Conservation (phyloP, 768 basidiomycete genomes). For the Lactifluus subvellereus region DNA sequence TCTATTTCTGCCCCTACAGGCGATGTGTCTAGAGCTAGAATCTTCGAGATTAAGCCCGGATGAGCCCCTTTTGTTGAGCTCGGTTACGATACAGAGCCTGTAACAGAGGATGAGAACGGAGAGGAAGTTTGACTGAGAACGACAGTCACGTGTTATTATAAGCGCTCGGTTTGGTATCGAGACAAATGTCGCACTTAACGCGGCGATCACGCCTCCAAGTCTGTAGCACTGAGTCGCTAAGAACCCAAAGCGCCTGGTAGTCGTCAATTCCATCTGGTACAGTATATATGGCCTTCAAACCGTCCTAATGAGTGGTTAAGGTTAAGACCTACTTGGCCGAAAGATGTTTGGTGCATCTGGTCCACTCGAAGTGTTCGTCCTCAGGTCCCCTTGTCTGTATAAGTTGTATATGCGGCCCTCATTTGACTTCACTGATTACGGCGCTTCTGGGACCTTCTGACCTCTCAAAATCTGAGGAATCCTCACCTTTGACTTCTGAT, state of each 20-base stretch:
- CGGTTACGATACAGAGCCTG: conserved; percentile 4
- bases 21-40: conserved; percentile 12
- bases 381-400: not conserved
- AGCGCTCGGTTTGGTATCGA: not conserved
- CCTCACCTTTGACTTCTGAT: not conserved
- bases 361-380: too few relatives aligned
- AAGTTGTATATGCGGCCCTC: not conserved
- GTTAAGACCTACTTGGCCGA: not conserved
- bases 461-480: not conserved
- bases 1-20: conserved; percentile 1
- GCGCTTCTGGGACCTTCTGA: not conserved
- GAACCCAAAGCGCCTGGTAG: conserved; percentile 2
- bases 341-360: not conserved
- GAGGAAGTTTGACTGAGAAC: conserved; percentile 7
- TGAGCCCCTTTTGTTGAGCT: conserved; percentile 13
- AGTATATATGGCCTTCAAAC: not conserved
- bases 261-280: conserved; percentile 1
- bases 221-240: conserved; percentile 5
- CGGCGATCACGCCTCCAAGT: not conserved
- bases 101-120: conserved; percentile 13
- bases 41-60: conserved; percentile 2
- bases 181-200: conserved; percentile 12
- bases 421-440: not conserved
- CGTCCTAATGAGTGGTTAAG: not conserved
- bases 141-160: not conserved